Base-by-base conservation (phyloP, 1,139 yeast species). In the Pichia norvegensis region DNA sequence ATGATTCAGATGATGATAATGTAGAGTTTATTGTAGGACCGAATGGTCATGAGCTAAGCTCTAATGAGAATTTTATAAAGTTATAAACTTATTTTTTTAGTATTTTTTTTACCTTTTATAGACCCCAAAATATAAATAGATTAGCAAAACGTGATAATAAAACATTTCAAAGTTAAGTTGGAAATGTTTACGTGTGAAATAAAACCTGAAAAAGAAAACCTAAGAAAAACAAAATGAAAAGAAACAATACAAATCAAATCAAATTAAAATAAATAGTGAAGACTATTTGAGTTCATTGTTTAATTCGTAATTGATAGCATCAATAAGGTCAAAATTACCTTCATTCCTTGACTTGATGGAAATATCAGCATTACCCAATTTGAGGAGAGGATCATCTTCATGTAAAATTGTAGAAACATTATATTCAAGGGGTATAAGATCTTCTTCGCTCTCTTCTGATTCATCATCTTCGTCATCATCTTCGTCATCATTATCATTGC, bases 61-160 rank as follows among this genome's bases (percentile, higher is more conserved):
- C 37, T 10, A 59, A 59, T 45, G 46, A 49, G n/a, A 63, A 60
- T 45, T 58, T 47, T 40, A 50, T 55, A 27, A 49, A 51, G 38
- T 42, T 54, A 19, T 54, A 45, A 36, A 27, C 14, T 27, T n/a
- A n/a, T n/a, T n/a, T n/a, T 44, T 53, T 20, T 54, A 44, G 42
- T 4, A 17, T 27, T 17, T 17, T n/a, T n/a, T 36, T 36, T n/a
- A 22, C 29, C 36, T 10, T 23, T 36, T 36, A 22, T 29, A 40
- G 16, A 40, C 27, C 27, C 40, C 38, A 39, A 39, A 23, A 19
- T 36, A 36, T 19, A 27, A 27, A 27, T 27, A 27, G 14, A 3
- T 41, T 5, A 19, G 19, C 4, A 40, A 36, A 21, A 11, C 14
- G 11, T 27, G 14, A 3, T 27, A 27, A 14, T 14, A 9, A 27